Percentiles rank a stretch among this genome's conserved stretches.
Evolutionary conservation across 495 filamentous ascomycete species (phyloP).

Genomic region (Astrothelium macrocarpum): DNA sequence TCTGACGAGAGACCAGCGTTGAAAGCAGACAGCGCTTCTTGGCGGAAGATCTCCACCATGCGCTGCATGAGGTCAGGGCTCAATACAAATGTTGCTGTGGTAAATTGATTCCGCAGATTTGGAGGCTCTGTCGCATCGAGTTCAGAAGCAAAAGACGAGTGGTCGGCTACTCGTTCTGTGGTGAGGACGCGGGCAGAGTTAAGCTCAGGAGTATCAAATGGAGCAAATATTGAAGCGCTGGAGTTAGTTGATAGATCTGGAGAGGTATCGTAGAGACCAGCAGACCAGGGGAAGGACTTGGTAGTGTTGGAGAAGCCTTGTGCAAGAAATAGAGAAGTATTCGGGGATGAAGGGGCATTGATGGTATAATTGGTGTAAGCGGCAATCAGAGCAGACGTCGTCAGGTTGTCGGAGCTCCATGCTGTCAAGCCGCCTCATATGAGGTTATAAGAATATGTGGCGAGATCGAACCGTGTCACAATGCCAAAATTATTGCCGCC

Average conservation of each 20-base stretch:
- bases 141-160: neutral
- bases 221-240: neutral
- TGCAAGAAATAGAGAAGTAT: neutral
- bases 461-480: constrained; percentile 28
- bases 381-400: constrained; percentile 2
- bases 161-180: neutral
- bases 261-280: neutral
- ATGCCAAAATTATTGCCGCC: constrained; percentile 38
- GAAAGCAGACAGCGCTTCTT: neutral
- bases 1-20: neutral
- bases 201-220: neutral
- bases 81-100: neutral
- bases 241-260: neutral
- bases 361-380: neutral
- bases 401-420: neutral
- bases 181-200: neutral
- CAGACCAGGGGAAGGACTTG: neutral
- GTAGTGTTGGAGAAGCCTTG: neutral
- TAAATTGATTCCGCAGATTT: neutral
- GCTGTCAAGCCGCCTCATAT: neutral
- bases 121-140: neutral
- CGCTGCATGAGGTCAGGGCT: neutral
- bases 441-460: constrained; percentile 1
- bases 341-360: neutral
- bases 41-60: neutral